Base-by-base conservation (phyloP, 805 yeast genomes). In the Zygotorulaspora danielsina region DNA sequence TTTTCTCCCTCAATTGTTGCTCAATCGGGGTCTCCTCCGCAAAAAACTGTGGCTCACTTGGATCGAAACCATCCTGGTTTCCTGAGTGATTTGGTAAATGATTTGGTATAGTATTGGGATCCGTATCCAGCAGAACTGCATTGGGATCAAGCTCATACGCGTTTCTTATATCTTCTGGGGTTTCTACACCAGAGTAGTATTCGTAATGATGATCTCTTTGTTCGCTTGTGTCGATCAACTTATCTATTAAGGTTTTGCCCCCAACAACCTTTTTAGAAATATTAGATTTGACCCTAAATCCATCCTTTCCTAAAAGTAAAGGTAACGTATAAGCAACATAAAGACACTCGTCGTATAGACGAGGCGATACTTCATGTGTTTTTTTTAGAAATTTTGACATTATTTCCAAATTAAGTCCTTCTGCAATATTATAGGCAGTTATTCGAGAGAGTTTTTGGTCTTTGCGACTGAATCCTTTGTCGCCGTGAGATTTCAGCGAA, bases 131-230 rank as follows among this genome's bases (percentile, higher is more conserved):
- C 17, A 32, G 49, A 19, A 44, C 55, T 2, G 42, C 44, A 13
- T 43, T 49, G 5, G 59, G 57, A 35, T 62, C 66, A 27, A 66
- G 51, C 33, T 62, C 70, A 42, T 61, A 66, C 42, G 63, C 66
- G 44, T 60, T 73, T 42, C 69, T 68, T 16, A 73, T 74, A 54
- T 76, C 79, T 45, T 73, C 81, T 0, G 76, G 73, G 0, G 81
- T 76, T 41, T 70, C 71, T 10, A 89, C 57, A 8, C 94, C 95
- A 7, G 94, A 81, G 55, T 81, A 88, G 59, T 85, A 89, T 58
- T 89, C 97, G 59, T 80, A 89, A 60, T 88, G 86, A 59, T 89
- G 96, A 62, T 89, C 96, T 35, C 86, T 74, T 57, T 81, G 88
- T 59, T 89, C 97, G 33, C 86, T 77, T 30, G 75, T 75, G 53